Conservation (phyloP, 2,329 filamentous ascomycete genomes). For the Fusarium pseudoanthophilum region DNA sequence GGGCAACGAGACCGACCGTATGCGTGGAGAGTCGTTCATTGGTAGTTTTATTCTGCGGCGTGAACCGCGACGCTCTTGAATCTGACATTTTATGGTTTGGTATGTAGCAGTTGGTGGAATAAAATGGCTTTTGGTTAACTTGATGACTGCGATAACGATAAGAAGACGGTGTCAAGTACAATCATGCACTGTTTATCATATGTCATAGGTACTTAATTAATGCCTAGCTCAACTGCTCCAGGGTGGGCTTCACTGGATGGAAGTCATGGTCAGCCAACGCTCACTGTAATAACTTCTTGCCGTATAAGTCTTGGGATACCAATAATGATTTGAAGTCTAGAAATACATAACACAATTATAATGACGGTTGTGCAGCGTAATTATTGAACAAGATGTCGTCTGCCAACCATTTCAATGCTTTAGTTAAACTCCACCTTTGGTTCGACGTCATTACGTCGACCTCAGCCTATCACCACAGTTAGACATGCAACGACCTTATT, state of each 20-base stretch:
- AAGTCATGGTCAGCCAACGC: neutral
- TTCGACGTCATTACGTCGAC: conserved; percentile 31
- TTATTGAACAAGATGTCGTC: neutral
- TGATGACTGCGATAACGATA: conserved; percentile 19
- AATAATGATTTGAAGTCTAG: no score
- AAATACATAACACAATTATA: no score
- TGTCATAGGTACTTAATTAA: neutral
- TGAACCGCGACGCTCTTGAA: conserved; percentile 69
- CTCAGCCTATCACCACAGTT: neutral
- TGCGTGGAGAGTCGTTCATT: conserved; percentile 85
- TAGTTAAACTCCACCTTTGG: conserved; percentile 26
- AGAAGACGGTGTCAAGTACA: neutral
- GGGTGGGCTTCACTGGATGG: neutral
- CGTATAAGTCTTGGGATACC: neutral
- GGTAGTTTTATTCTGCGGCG: conserved; percentile 78
- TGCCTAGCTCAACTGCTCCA: neutral
- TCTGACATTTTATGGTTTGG: conserved; percentile 53
- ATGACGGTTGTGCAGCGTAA: neutral
- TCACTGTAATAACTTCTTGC: neutral
- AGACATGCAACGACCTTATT: neutral
- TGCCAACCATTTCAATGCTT: neutral
- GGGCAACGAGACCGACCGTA: conserved; percentile 89
- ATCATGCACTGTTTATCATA: neutral
- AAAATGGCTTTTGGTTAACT: neutral
- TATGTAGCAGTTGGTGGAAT: neutral